Evolutionary conservation across 2,329 filamentous ascomycete genomes (phyloP).

Genomic region (Colletotrichum tabaci): DNA sequence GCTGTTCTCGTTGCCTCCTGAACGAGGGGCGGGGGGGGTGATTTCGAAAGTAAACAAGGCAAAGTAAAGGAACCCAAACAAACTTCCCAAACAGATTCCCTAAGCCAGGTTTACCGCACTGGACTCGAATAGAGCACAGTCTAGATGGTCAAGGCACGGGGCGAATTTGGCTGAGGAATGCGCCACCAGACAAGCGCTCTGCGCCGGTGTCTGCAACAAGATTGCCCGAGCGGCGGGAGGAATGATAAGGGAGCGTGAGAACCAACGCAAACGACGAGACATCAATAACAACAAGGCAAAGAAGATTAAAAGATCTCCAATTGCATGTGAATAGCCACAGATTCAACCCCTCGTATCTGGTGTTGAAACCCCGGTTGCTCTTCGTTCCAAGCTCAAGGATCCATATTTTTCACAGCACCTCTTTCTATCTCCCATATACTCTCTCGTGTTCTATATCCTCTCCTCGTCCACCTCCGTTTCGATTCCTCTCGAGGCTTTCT

Average conservation of each 20-base stretch:
- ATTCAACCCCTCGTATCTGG: background rate
- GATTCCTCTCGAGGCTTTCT: background rate
- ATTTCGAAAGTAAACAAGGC: conserved; percentile 31
- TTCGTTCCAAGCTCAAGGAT: conserved; percentile 8
- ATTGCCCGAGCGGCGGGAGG: conserved; percentile 42
- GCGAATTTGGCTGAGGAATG: conserved; percentile 40
- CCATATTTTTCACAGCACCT: background rate
- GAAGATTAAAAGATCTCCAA: conserved; percentile 34
- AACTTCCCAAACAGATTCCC: conserved; percentile 26
- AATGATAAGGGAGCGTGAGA: conserved; percentile 40
- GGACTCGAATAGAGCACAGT: conserved; percentile 18
- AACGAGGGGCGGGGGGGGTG: background rate
- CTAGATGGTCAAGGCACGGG: conserved; percentile 39
- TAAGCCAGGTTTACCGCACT: conserved; percentile 8
- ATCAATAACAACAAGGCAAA: conserved; percentile 39
- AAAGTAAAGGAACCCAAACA: conserved; percentile 25
- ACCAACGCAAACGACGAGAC: conserved; percentile 28
- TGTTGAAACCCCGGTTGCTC: conserved; percentile 8
- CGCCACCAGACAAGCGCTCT: conserved; percentile 39
- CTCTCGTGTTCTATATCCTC: background rate
- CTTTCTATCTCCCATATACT: background rate
- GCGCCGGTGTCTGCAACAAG: conserved; percentile 42
- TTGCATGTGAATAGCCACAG: conserved; percentile 34
- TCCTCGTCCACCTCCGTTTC: background rate
- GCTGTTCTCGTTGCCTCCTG: background rate